These are phyloP conservation scores for Chrysochromulina parva DNA, from an alignment of 78 protist genomes.

Conservation along the genomic window DNA sequence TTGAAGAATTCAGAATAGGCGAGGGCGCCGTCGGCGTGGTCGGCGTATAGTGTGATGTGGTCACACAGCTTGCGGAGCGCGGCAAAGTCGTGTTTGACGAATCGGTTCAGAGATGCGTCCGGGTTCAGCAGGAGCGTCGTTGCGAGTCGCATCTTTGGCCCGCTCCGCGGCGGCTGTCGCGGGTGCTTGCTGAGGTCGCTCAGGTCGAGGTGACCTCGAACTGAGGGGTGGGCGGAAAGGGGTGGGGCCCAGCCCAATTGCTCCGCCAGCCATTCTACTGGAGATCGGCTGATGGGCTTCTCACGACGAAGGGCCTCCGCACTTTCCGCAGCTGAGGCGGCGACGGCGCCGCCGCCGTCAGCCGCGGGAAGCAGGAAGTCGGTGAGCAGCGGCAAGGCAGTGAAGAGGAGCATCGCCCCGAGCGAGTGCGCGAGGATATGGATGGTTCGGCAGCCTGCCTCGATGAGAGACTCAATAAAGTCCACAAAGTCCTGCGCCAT, in stretches of 20 bases:
- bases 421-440: conserved; percentile 63
- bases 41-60: conserved; percentile 64
- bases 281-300: too few relatives aligned
- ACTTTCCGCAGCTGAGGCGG: too few relatives aligned
- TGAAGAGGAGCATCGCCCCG: conserved; percentile 57
- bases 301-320: too few relatives aligned
- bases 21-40: conserved; percentile 62
- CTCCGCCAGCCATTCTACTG: too few relatives aligned
- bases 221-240: too few relatives aligned
- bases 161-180: too few relatives aligned
- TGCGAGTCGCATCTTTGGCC: conserved; percentile 35
- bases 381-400: conserved; percentile 44
- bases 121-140: conserved; percentile 65
- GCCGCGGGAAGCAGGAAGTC: not conserved
- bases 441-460: conserved; percentile 52
- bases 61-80: not conserved
- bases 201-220: too few relatives aligned
- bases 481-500: conserved; percentile 51
- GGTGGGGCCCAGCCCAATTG: too few relatives aligned
- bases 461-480: conserved; percentile 43
- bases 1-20: conserved; percentile 46
- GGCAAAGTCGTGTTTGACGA: conserved; percentile 49
- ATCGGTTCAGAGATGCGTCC: conserved; percentile 51
- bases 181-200: too few relatives aligned
- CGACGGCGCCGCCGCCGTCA: too few relatives aligned